Percentiles rank a stretch among this genome's conserved stretches.
These are phyloP conservation scores for Byssochlamys sp. DNA, from an alignment of 2,329 filamentous ascomycete genomes.

Conservation along the genomic window DNA sequence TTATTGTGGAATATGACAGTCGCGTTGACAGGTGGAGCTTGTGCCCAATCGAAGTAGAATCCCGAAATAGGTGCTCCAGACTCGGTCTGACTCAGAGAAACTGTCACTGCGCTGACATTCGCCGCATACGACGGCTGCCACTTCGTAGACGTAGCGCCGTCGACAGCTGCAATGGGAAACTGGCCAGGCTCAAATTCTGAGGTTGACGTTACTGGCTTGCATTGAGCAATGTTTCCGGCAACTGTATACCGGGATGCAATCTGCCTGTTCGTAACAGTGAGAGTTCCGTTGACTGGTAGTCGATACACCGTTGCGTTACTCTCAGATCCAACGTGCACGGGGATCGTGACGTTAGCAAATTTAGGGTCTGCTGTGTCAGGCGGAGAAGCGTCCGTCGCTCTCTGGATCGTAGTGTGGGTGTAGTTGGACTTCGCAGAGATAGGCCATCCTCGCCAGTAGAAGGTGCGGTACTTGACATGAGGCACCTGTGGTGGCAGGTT, in stretches of 20 bases:
- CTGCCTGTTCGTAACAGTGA: constrained; percentile 51
- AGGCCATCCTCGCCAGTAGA: constrained; percentile 59
- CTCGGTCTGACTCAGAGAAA: constrained; percentile 41
- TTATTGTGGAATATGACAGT: constrained; percentile 48
- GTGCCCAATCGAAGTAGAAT: constrained; percentile 53
- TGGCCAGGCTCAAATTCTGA: constrained; percentile 51
- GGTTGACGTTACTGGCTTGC: constrained; percentile 44
- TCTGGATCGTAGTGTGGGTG: constrained; percentile 55
- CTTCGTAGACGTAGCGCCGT: constrained; percentile 56
- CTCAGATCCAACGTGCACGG: constrained; percentile 46
- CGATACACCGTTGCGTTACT: constrained; percentile 34
- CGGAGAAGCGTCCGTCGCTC: constrained; percentile 35
- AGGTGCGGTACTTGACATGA: constrained; percentile 50
- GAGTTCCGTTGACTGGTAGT: constrained; percentile 40
- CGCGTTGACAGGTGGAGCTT: constrained; percentile 45
- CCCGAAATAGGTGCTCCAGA: constrained; percentile 25
- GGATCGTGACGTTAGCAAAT: constrained; percentile 47
- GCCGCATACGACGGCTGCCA: constrained; percentile 54
- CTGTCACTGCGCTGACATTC: constrained; percentile 45
- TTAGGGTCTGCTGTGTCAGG: constrained; percentile 46
- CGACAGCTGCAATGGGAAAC: constrained; percentile 58
- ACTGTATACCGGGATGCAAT: constrained; percentile 47
- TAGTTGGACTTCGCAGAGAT: constrained; percentile 53
- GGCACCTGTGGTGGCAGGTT: constrained; percentile 57
- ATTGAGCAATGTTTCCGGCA: constrained; percentile 56